phyloP scores from a whole-genome alignment of 106 monocot species.

The Allium cepa region DNA sequence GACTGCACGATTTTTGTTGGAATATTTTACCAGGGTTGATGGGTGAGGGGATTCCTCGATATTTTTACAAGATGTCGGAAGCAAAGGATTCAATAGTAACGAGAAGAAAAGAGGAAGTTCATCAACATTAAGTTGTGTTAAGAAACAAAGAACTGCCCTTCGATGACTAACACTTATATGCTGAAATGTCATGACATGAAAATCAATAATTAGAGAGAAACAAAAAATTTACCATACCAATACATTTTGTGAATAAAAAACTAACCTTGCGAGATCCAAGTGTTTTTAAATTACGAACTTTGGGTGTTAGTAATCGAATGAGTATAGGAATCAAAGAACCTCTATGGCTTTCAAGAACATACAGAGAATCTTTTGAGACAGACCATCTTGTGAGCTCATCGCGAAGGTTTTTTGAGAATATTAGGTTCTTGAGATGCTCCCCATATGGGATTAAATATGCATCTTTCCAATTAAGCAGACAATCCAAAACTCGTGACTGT shows the following conservation, averaged over 20 bases:
- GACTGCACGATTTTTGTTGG: slow-evolving; percentile 23
- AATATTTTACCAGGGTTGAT: slow-evolving; percentile 24
- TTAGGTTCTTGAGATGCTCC: slow-evolving; percentile 60
- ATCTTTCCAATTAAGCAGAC: slow-evolving; percentile 88
- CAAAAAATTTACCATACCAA: neutral
- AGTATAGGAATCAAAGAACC: slow-evolving; percentile 59
- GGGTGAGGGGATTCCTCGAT: slow-evolving; percentile 11
- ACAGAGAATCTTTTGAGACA: slow-evolving; percentile 58
- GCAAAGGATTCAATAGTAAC: slow-evolving; percentile 61
- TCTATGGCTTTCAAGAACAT: slow-evolving; percentile 62
- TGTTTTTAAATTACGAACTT: slow-evolving; percentile 70
- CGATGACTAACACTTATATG: slow-evolving; percentile 70
- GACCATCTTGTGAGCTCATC: slow-evolving; percentile 85
- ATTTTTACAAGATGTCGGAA: slow-evolving; percentile 13
- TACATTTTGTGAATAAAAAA: neutral
- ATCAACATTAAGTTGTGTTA: slow-evolving; percentile 62
- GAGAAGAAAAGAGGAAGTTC: slow-evolving; percentile 79
- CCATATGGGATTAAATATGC: slow-evolving; percentile 74
- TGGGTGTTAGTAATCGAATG: slow-evolving; percentile 67
- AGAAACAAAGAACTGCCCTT: slow-evolving; percentile 69
- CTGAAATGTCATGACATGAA: slow-evolving; percentile 30
- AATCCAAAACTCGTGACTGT: slow-evolving; percentile 78
- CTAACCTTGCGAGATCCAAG: slow-evolving; percentile 72
- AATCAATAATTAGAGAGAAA: slow-evolving; percentile 2
- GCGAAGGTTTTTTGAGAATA: slow-evolving; percentile 49